phyloP scores from a whole-genome alignment of 257 asterid species.

The Ilex aquifolium region DNA sequence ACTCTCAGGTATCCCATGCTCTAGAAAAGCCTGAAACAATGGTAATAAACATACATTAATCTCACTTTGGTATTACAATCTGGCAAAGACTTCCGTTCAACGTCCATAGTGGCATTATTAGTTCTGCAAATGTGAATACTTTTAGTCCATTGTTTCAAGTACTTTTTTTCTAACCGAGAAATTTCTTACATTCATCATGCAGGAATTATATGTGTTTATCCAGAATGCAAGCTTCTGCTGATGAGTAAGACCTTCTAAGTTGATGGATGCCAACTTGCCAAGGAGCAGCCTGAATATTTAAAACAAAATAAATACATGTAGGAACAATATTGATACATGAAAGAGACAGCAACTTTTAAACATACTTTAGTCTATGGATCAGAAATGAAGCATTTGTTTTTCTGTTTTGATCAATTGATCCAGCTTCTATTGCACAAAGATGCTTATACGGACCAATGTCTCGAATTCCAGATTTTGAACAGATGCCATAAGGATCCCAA shows the following conservation, averaged over 20 bases:
- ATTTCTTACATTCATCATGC: slow-evolving; percentile 68
- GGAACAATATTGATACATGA: background rate
- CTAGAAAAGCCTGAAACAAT: slow-evolving; percentile 59
- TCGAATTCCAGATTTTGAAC: slow-evolving; percentile 27
- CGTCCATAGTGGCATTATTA: background rate
- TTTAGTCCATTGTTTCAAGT: too few relatives aligned
- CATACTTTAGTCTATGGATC: slow-evolving; percentile 55
- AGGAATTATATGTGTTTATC: slow-evolving; percentile 75
- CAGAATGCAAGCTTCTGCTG: slow-evolving; percentile 87
- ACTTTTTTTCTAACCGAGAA: background rate
- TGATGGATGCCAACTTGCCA: slow-evolving; percentile 51
- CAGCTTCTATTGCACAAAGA: slow-evolving; percentile 42
- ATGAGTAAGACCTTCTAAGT: slow-evolving; percentile 57
- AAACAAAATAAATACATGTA: background rate
- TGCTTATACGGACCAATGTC: slow-evolving; percentile 47
- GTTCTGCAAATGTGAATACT: background rate
- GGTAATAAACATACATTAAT: slow-evolving; percentile 1
- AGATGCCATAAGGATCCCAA: slow-evolving; percentile 48
- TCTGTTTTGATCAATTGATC: slow-evolving; percentile 42
- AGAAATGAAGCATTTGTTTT: slow-evolving; percentile 48
- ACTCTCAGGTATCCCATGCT: slow-evolving; percentile 64
- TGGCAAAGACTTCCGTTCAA: background rate
- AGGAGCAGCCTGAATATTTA: slow-evolving; percentile 54
- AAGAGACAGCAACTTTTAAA: background rate
- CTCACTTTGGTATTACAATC: background rate